Conservation (phyloP, 768 basidiomycete species). For the Podaxis sp. region DNA sequence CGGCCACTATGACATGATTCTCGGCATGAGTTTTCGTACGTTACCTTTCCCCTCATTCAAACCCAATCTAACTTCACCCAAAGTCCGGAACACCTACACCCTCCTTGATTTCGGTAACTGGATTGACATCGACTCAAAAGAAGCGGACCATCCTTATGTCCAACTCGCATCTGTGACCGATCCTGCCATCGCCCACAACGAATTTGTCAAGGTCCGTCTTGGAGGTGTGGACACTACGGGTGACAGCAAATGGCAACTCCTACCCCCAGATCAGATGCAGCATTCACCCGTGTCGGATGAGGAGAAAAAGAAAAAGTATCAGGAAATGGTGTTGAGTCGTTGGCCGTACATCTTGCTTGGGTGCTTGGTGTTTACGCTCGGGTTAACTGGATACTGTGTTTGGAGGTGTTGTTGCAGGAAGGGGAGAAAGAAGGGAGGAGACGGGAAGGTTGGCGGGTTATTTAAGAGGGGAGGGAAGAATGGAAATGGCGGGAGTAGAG, state of each 20-base stretch:
- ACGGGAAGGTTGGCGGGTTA: constrained; percentile 16
- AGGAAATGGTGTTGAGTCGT: constrained; percentile 63
- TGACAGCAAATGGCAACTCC: constrained; percentile 37
- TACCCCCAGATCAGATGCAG: constrained; percentile 57
- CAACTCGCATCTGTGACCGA: constrained; percentile 68
- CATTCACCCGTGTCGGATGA: constrained; percentile 61
- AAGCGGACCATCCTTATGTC: constrained; percentile 59
- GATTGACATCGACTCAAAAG: constrained; percentile 45
- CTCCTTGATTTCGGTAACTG: constrained; percentile 74
- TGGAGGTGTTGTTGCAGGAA: constrained; percentile 63
- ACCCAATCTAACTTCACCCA: constrained; percentile 13
- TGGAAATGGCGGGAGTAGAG: constrained; percentile 1
- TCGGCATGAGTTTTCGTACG: constrained; percentile 80
- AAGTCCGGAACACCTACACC: constrained; percentile 77
- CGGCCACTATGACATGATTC: constrained; percentile 79
- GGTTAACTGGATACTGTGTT: constrained; percentile 47
- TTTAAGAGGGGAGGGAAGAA: constrained; percentile 15
- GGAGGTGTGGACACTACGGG: constrained; percentile 58
- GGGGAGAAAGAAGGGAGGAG: constrained; percentile 16
- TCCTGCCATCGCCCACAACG: constrained; percentile 49
- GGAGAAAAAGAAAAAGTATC: constrained; percentile 67
- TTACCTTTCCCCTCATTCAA: constrained; percentile 2
- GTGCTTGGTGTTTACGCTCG: constrained; percentile 48
- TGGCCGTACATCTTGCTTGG: constrained; percentile 75
- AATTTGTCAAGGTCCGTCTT: constrained; percentile 66